Conservation (phyloP, 257 asterid genomes). For the Pogostemon cablin region DNA sequence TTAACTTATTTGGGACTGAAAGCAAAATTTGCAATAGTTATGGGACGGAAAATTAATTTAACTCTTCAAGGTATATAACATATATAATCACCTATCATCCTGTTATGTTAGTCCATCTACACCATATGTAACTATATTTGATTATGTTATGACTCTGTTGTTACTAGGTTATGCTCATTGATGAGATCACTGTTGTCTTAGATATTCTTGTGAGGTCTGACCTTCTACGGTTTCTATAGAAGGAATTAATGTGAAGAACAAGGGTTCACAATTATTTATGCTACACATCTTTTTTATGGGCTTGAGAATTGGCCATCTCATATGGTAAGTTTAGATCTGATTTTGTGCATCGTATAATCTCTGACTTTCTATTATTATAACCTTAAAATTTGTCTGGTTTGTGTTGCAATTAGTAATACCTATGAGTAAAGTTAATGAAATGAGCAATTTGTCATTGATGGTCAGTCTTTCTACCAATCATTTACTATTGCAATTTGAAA, state of each 20-base stretch:
- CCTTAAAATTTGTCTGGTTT: conserved; percentile 48
- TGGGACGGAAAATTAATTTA: conserved; percentile 80
- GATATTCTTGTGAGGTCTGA: conserved; percentile 97
- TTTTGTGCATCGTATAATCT: conserved; percentile 8
- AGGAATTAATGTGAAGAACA: conserved; percentile 74
- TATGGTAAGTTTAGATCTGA: conserved; percentile 52
- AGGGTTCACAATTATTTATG: conserved; percentile 85
- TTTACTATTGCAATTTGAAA: too few species aligned
- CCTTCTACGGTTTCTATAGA: conserved; percentile 75
- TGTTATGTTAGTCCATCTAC: background rate
- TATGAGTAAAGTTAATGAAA: conserved; percentile 75
- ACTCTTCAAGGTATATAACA: conserved; percentile 60
- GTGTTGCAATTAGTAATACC: conserved; percentile 81
- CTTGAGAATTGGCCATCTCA: conserved; percentile 97
- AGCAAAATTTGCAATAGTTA: conserved; percentile 24
- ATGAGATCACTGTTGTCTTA: conserved; percentile 95
- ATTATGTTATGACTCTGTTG: conserved; percentile 26
- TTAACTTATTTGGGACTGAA: too few species aligned
- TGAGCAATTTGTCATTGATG: conserved; percentile 78
- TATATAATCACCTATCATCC: background rate
- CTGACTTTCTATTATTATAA: background rate
- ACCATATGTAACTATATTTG: background rate
- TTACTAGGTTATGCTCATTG: conserved; percentile 81
- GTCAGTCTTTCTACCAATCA: conserved; percentile 44
- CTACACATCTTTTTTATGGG: conserved; percentile 96